Conservation (phyloP, 495 filamentous ascomycete genomes). For the Copromyces sp. region DNA sequence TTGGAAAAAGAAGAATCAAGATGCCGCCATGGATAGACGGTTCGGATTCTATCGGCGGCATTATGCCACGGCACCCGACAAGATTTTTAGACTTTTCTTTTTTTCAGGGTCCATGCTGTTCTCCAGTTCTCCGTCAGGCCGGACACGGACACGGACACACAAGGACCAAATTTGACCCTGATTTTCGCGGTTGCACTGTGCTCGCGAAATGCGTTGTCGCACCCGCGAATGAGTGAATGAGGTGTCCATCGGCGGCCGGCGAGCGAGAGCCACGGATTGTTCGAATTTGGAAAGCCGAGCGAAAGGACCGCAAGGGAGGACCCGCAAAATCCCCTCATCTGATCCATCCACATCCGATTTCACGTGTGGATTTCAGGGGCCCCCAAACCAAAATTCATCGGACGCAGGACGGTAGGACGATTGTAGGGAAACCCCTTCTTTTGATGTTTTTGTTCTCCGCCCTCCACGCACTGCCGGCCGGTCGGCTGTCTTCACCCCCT, state of each 20-base stretch:
- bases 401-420: not conserved
- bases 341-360: not conserved
- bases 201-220: not conserved
- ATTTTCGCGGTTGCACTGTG: not conserved
- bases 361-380: not conserved
- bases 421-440: not conserved
- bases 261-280: not conserved
- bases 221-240: not conserved
- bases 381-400: not conserved
- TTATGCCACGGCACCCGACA: not conserved
- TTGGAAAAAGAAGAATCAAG: not conserved
- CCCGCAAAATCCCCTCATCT: not conserved
- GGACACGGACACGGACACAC: not conserved
- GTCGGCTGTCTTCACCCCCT: not conserved
- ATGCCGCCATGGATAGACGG: not conserved
- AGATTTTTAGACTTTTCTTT: not conserved
- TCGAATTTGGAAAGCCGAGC: not conserved
- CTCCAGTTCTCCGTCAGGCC: not conserved
- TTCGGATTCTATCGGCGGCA: not conserved
- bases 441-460: not conserved
- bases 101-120: not conserved
- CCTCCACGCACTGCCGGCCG: not conserved
- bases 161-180: not conserved
- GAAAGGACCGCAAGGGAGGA: not conserved
- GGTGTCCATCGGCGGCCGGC: too few species aligned